Base-by-base conservation (phyloP, 2,329 filamentous ascomycete genomes). In the Colletotrichum viniferum region DNA sequence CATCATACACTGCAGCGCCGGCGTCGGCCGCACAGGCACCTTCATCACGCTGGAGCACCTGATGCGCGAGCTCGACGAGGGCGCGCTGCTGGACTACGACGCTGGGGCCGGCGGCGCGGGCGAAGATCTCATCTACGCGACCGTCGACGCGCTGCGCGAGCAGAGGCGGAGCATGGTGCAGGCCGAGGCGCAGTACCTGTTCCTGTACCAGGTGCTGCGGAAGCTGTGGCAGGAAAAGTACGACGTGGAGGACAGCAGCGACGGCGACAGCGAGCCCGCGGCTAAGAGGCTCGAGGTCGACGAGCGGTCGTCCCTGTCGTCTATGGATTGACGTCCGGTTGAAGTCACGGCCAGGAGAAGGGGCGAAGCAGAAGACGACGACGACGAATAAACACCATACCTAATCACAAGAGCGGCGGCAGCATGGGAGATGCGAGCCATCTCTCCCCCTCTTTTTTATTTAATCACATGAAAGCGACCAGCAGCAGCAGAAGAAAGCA, bases 141-240 rank as follows among this genome's bases (percentile, higher is more conserved):
- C 94, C 0, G 96, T 99, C 69, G 94, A 98, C 79, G 85, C 87
- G 76, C 89, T 99, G 71, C 91, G 97, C 60, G 92, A 96, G 83
- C 97, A 99, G 87, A 91, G 97, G 21, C 94, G 95, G 87, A 95
- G 93, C 85, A 99, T 99, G 97, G 97, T 99, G 7, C 97, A 98
- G 85, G 93, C 94, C 61, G 94, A 96, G 79, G 83, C 90, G 63
- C 97, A 99, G 83, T 97, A 94, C 80, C 85, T 91, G 48, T 98
- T 98, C 83, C 91, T 99, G 73, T 98, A 99, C 85, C 92, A 96
- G 80, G 95, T 97, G 2, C 84, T 98, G 80, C 90, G 92, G 67
- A 94, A 95, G 82, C 87, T 92, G 69, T 96, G 94, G 92, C 86
- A 92, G 76, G 92, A 94, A 38, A 92, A 89, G 80, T 92, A 94